Evolutionary conservation across 2,329 filamentous ascomycete species (phyloP).

Genomic region (Trichoderma sp.): DNA sequence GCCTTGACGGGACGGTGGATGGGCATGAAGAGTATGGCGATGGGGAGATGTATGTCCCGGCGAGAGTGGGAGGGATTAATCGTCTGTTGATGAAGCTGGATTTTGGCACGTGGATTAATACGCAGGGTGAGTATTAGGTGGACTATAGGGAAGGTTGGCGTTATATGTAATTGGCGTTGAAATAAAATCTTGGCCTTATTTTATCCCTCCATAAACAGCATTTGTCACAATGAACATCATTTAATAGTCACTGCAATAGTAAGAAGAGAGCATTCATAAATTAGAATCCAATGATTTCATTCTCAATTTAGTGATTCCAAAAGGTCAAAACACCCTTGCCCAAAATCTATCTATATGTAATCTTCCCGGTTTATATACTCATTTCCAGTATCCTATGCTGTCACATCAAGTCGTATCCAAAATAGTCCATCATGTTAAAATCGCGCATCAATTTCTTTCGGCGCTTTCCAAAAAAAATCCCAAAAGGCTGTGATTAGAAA

Average conservation of each 20-base stretch:
- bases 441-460: conserved; percentile 11
- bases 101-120: conserved; percentile 61
- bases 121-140: conserved; percentile 34
- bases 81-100: conserved; percentile 90
- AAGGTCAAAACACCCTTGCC: neutral
- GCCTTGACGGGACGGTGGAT: conserved; percentile 30
- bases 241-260: neutral
- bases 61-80: conserved; percentile 78
- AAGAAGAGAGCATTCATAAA: neutral
- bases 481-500: neutral
- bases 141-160: neutral
- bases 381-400: neutral
- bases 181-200: neutral
- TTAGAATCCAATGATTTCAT: neutral
- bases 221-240: neutral
- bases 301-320: neutral
- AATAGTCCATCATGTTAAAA: neutral
- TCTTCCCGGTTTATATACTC: neutral
- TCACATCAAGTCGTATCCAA: conserved; percentile 7
- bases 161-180: neutral
- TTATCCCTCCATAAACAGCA: neutral
- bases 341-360: conserved; percentile 1
- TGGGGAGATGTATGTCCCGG: conserved; percentile 62
- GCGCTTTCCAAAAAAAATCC: neutral
- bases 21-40: conserved; percentile 26